These are phyloP conservation scores for Coemansia sp. DNA, from an alignment of 192 early-diverging fungal species.

Conservation along the genomic window DNA sequence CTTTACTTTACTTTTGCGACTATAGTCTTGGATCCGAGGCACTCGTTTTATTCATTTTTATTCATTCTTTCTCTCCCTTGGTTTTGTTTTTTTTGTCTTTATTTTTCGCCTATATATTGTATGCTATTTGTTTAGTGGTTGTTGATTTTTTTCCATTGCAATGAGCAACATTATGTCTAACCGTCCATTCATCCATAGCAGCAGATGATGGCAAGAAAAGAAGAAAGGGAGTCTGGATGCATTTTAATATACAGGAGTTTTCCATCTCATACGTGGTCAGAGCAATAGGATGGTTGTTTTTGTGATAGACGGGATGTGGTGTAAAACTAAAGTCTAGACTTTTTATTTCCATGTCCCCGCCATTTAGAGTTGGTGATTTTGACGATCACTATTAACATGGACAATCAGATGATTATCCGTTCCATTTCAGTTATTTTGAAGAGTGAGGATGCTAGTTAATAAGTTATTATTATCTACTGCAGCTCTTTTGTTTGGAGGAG, in stretches of 20 bases:
- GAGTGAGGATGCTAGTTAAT: too few relatives aligned
- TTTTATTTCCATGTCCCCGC: too few relatives aligned
- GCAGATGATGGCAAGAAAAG: too few relatives aligned
- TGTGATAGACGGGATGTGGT: not conserved
- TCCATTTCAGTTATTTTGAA: not conserved
- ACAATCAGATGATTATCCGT: not conserved
- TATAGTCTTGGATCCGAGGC: not conserved
- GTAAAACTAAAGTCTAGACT: not conserved
- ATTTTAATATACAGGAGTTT: not conserved
- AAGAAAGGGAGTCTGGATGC: not conserved
- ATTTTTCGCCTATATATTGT: not conserved
- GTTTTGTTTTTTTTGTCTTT: conserved; percentile 9
- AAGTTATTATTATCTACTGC: too few relatives aligned
- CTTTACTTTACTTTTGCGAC: conserved; percentile 4
- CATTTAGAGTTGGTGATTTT: not conserved
- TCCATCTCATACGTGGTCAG: too few relatives aligned
- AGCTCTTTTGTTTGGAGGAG: too few relatives aligned
- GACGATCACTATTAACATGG: not conserved
- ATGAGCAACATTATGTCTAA: not conserved
- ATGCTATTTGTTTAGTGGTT: conserved; percentile 7
- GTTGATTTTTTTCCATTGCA: not conserved
- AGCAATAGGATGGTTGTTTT: too few relatives aligned
- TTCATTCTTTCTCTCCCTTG: not conserved
- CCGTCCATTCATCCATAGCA: not conserved
- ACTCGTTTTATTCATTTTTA: not conserved